Percentiles rank a stretch among this genome's conserved stretches.
phyloP scores from a whole-genome alignment of 441 rosid species.

The Kokia cookei region DNA sequence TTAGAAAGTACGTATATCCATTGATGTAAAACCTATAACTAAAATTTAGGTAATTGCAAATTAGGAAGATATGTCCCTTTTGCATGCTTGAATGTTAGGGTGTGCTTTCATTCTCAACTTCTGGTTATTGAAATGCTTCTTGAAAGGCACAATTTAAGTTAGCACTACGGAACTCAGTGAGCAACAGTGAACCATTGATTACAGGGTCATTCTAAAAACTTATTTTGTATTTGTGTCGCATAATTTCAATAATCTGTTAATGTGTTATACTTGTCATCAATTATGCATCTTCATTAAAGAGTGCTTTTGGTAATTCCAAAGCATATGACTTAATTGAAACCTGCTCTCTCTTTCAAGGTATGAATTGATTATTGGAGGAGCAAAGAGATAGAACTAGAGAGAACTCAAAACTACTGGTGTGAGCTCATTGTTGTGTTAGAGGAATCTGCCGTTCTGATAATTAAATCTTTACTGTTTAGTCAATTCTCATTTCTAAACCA shows the following conservation, averaged over 20 bases:
- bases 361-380: neutral
- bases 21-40: neutral
- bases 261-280: neutral
- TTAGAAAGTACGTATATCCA: neutral
- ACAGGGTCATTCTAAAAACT: neutral
- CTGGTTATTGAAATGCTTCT: neutral
- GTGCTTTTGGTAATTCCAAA: neutral
- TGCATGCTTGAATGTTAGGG: neutral
- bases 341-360: neutral
- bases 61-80: neutral
- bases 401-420: neutral
- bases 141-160: neutral
- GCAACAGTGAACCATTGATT: neutral
- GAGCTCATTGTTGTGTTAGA: neutral
- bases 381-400: neutral
- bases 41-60: neutral
- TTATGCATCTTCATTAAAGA: neutral
- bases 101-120: neutral
- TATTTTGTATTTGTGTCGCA: neutral
- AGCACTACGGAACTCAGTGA: neutral
- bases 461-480: neutral
- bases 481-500: neutral
- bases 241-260: neutral
- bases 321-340: neutral
- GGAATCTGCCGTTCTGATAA: neutral